These are phyloP conservation scores for Epichloe sylvatica DNA, from an alignment of 2,329 filamentous ascomycete genomes.

Conservation along the genomic window DNA sequence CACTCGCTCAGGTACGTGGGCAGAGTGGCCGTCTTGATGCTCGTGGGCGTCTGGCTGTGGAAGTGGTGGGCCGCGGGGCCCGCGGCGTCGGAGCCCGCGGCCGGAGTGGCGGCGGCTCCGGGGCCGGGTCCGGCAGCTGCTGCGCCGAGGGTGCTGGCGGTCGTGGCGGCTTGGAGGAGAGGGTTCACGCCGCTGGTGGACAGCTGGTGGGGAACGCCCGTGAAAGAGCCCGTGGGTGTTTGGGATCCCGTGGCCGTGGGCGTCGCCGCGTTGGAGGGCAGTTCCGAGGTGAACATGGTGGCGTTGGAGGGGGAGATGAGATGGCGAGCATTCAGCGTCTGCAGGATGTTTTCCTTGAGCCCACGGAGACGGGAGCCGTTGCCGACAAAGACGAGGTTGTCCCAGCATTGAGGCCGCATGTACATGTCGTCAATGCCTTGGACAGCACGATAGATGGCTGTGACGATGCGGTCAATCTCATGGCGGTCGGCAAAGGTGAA, in stretches of 20 bases:
- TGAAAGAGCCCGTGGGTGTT: conserved; percentile 59
- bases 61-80: conserved; percentile 34
- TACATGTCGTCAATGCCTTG: conserved; percentile 71
- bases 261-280: conserved; percentile 85
- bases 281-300: conserved; percentile 93
- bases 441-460: conserved; percentile 70
- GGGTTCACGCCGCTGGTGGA: conserved; percentile 61
- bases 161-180: conserved; percentile 80
- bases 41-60: conserved; percentile 62
- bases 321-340: conserved; percentile 67
- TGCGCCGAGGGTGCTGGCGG: conserved; percentile 44
- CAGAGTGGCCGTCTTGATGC: conserved; percentile 62
- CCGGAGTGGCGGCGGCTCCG: conserved; percentile 22
- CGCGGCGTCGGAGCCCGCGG: conserved; percentile 26
- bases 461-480: conserved; percentile 71
- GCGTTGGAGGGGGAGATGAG: conserved; percentile 89
- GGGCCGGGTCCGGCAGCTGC: conserved; percentile 25
- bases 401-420: conserved; percentile 80
- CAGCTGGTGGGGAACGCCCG: conserved; percentile 41
- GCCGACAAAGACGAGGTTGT: conserved; percentile 79
- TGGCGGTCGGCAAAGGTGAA: conserved; percentile 55
- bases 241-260: conserved; percentile 82
- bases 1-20: conserved; percentile 85
- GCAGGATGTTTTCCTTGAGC: conserved; percentile 77
- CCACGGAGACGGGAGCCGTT: conserved; percentile 64